These are phyloP conservation scores for Zygotorulaspora mrakii DNA, from an alignment of 1,139 yeast genomes.

Conservation along the genomic window DNA sequence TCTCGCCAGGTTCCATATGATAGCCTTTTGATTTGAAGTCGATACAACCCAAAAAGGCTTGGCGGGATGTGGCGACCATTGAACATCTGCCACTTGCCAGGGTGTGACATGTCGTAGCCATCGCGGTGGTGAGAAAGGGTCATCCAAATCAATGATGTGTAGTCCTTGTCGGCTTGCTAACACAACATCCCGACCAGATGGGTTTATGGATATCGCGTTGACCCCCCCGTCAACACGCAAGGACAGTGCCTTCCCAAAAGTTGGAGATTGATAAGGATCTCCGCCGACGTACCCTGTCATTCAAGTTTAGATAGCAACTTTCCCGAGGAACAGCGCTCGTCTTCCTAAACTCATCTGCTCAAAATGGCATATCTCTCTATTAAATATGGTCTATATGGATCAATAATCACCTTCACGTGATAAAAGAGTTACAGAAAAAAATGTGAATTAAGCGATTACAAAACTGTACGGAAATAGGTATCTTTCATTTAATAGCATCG, in stretches of 20 bases:
- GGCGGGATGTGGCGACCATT: constrained; percentile 88
- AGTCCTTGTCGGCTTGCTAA: constrained; percentile 81
- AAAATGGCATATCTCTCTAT: no score
- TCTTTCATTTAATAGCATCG: no score
- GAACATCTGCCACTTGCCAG: constrained; percentile 99
- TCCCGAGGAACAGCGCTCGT: background rate
- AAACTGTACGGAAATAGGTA: no score
- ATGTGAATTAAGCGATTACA: no score
- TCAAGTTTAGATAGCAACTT: background rate
- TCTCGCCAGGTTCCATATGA: constrained; percentile 85
- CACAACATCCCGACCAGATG: constrained; percentile 90
- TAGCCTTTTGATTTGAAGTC: constrained; percentile 90
- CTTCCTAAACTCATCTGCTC: no score
- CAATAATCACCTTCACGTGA: no score
- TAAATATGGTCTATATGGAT: no score
- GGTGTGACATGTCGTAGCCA: constrained; percentile 89
- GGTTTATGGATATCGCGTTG: constrained; percentile 89
- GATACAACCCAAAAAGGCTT: constrained; percentile 91
- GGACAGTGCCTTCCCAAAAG: constrained; percentile 77
- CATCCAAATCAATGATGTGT: constrained; percentile 86
- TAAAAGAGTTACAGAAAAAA: no score
- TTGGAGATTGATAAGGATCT: constrained; percentile 43
- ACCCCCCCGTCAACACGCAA: constrained; percentile 88
- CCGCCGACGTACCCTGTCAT: constrained; percentile 24
- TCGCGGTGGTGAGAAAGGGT: constrained; percentile 91